phyloP scores from a whole-genome alignment of 371 early-diverging fungal genomes.

The Coemansia linderi region DNA sequence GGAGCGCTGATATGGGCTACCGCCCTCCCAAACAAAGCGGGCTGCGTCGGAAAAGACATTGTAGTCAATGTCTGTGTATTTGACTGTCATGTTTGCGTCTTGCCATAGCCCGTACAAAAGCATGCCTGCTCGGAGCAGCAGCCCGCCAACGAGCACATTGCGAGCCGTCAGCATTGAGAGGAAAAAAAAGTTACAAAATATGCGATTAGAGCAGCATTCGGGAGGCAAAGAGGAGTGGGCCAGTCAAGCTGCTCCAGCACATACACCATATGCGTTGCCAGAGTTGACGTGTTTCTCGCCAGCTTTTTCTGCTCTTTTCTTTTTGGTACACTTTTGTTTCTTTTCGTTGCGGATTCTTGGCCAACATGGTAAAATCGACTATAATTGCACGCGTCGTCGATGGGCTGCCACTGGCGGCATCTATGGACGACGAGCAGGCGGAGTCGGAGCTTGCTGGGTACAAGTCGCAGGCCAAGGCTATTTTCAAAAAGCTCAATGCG shows the following conservation, averaged over 20 bases:
- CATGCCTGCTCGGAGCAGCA: constrained; percentile 64
- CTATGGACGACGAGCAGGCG: constrained; percentile 96
- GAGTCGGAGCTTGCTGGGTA: constrained; percentile 86
- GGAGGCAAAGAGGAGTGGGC: background rate
- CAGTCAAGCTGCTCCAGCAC: background rate
- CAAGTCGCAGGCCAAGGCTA: constrained; percentile 89
- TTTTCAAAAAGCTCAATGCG: constrained; percentile 81
- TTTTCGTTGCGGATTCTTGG: background rate
- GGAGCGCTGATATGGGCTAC: constrained; percentile 84
- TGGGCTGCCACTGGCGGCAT: constrained; percentile 93
- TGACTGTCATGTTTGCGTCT: constrained; percentile 80
- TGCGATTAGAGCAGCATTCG: background rate
- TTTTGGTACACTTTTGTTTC: background rate
- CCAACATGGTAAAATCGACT: constrained; percentile 86
- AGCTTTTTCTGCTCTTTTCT: background rate
- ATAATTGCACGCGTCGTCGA: constrained; percentile 93
- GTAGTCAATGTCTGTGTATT: constrained; percentile 98
- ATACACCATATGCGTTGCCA: background rate
- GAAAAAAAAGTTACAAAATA: background rate
- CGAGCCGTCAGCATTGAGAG: constrained; percentile 30
- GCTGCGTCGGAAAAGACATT: constrained; percentile 95
- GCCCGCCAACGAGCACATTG: constrained; percentile 40
- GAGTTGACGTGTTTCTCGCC: no score
- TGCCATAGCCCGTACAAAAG: constrained; percentile 83
- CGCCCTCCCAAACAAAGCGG: constrained; percentile 67